Evolutionary conservation across 228 moss, liverwort and hornwort genomes (phyloP), one percentile per base, ranked within the genome.

Genomic region (Sphagnum fallax): DNA sequence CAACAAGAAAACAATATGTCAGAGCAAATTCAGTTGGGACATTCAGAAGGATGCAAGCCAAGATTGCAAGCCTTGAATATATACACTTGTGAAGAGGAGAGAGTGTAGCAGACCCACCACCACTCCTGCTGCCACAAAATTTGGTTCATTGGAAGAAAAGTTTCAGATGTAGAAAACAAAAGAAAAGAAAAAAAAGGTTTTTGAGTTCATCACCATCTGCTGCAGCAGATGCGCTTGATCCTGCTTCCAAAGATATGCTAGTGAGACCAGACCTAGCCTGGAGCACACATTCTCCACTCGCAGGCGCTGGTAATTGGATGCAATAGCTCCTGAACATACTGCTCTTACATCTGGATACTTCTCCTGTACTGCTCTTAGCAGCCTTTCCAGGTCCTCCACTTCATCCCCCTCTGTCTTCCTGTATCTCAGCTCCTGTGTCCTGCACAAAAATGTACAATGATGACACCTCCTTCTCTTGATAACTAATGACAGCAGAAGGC

Each of bases 201-300:
- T 32, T 2, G 32, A 32, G 32, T 32, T 32, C 2, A 32, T 76
- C 71, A 97, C 97, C 87, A 98, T 98, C 71, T 86, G 73, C 75
- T 94, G 92, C 74, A 98, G 89, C 65, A 94, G 92, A 76, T 65
- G 72, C 53, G 92, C 81, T 79, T 98, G 94, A 75, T 98, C 90
- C 75, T 98, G 94, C 83, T 89, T 89, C 98, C 94, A 98, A 66
- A 98, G 72, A 69, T 88, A 94, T 71, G 98, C 94, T 65, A 98
- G 81, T 60, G 98, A 98, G 71, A 94, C 74, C 65, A 98, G 91
- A 65, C 89, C 92, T 77, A 98, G 82, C 75, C 98, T 84, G 67
- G 92, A 91, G 72, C 98, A 98, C 68, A 98, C 81, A 71, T 83
- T 88, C 79, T 98, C 98, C n/a, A 98, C 92, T 77, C 98, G 81